phyloP scores from a whole-genome alignment of 2,329 filamentous ascomycete genomes.

The Fusarium sp. region DNA sequence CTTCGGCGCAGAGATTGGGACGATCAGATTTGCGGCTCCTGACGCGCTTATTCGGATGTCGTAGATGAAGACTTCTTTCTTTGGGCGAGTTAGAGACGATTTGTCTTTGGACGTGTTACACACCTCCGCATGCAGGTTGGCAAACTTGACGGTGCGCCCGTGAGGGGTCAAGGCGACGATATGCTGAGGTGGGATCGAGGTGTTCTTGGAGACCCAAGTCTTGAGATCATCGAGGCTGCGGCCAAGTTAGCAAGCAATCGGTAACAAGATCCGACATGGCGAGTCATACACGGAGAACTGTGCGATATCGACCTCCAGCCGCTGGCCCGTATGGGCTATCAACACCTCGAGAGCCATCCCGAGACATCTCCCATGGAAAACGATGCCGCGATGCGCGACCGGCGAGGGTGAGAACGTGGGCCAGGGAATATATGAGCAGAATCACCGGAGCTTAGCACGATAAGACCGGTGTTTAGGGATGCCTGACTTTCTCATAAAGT shows the following conservation, averaged over 20 bases:
- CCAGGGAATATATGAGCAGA: conserved; percentile 23
- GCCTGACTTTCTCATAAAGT: conserved; percentile 16
- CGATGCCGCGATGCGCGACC: conserved; percentile 45
- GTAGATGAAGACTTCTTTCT: conserved; percentile 94
- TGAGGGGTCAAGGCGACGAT: conserved; percentile 89
- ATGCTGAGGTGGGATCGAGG: conserved; percentile 78
- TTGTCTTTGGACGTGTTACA: conserved; percentile 5
- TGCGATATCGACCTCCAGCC: conserved; percentile 81
- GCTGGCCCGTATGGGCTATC: conserved; percentile 92
- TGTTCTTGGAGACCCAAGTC: conserved; percentile 81
- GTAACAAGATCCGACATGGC: background rate
- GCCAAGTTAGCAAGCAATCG: conserved; percentile 31
- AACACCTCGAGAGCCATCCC: conserved; percentile 91
- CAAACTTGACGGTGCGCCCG: conserved; percentile 85
- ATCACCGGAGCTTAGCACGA: conserved; percentile 25
- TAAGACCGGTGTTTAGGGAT: conserved; percentile 19
- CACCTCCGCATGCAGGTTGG: conserved; percentile 84
- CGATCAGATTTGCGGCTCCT: conserved; percentile 57
- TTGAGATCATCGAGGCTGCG: conserved; percentile 85
- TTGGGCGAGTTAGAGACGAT: conserved; percentile 23
- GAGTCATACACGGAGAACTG: conserved; percentile 75
- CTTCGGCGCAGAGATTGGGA: conserved; percentile 64
- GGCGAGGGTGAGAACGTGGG: conserved; percentile 22
- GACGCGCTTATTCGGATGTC: conserved; percentile 79
- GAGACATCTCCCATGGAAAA: conserved; percentile 61